phyloP scores from a whole-genome alignment of 805 yeast species.

The Metschnikowia similis region DNA sequence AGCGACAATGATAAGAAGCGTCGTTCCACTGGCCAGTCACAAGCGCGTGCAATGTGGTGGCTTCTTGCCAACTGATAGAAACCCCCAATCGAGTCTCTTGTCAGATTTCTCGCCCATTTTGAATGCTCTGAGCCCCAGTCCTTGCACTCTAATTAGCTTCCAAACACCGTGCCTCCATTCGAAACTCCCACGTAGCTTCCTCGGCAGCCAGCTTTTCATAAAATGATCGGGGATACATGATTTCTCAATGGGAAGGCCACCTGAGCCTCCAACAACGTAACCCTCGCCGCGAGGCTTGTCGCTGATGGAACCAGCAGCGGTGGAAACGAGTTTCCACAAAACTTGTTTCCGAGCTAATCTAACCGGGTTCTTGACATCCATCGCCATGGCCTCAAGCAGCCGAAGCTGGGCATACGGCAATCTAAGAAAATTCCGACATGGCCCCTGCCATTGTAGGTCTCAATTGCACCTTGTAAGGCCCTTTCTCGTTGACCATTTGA shows the following conservation, averaged over 20 bases:
- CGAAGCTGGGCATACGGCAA: slow-evolving; percentile 20
- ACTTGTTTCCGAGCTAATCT: slow-evolving; percentile 19
- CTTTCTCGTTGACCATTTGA: slow-evolving; percentile 26
- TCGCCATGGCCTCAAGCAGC: slow-evolving; percentile 24
- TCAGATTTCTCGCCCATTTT: slow-evolving; percentile 27
- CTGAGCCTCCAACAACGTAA: slow-evolving; percentile 23
- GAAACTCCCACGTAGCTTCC: slow-evolving; percentile 37
- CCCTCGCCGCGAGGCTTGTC: slow-evolving; percentile 25
- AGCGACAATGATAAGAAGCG: too few species aligned
- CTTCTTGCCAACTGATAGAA: too few species aligned
- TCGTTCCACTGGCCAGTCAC: too few species aligned
- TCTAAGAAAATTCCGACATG: slow-evolving; percentile 21
- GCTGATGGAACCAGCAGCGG: not conserved
- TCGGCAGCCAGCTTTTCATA: slow-evolving; percentile 23
- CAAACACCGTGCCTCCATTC: slow-evolving; percentile 14
- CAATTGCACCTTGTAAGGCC: slow-evolving; percentile 34
- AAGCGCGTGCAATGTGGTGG: too few species aligned
- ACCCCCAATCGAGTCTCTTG: slow-evolving; percentile 19
- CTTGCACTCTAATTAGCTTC: slow-evolving; percentile 12
- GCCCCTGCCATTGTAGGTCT: slow-evolving; percentile 30
- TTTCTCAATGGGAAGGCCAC: slow-evolving; percentile 25
- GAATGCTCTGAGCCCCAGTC: slow-evolving; percentile 19
- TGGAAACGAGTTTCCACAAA: slow-evolving; percentile 21
- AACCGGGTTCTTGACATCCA: slow-evolving; percentile 30
- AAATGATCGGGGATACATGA: slow-evolving; percentile 26